Base-by-base conservation (phyloP, 2,329 filamentous ascomycete species). In the Decorospora gaudefroyi region DNA sequence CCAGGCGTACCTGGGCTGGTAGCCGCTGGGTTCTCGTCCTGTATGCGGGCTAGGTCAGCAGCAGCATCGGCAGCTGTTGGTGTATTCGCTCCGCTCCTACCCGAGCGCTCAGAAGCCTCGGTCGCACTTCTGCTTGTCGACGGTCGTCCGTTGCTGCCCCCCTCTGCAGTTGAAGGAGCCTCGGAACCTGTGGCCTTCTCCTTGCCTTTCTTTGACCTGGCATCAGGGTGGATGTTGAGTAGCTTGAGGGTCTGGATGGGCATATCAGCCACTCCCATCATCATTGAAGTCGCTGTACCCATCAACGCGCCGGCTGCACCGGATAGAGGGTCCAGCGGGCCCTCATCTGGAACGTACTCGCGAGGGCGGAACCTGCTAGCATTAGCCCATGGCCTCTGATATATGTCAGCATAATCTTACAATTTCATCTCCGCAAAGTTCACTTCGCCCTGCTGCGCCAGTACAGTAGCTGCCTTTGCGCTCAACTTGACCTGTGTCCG, bases 261-360 rank as follows among this genome's bases (percentile, higher is more conserved):
- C 30, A 85, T 75, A 61, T 95, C 90, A 1, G 88, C 88, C 27
- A 95, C 78, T 1, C 89, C 88, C 80, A 95, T 87, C 60, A 88
- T 82, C 44, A 96, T 85, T 26, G 81, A 86, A 17, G 86, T 84
- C 32, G 93, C 76, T n/a, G 91, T 92, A 4, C 87, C 87, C n/a
- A 95, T 75, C 1, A 96, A 72, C 0, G 90, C 88, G 30, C 83
- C 82, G 0, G 89, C 84, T 11, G 84, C 87, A 36, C 71, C 71
- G 18, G 69, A 66, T 12, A 73, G 45, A 6, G 71, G 71, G 44
- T 73, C 71, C 58, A 61, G 65, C 12, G 71, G 70, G 0, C 70
- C 71, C 38, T 68, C 64, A 23, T 73, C 70, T 13, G 64, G 62
- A n/a, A 67, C 61, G 32, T 67, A 72, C 22, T 73, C 70, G 16